Evolutionary conservation across 768 basidiomycete species (phyloP).

Genomic region (Mycena latifolia): DNA sequence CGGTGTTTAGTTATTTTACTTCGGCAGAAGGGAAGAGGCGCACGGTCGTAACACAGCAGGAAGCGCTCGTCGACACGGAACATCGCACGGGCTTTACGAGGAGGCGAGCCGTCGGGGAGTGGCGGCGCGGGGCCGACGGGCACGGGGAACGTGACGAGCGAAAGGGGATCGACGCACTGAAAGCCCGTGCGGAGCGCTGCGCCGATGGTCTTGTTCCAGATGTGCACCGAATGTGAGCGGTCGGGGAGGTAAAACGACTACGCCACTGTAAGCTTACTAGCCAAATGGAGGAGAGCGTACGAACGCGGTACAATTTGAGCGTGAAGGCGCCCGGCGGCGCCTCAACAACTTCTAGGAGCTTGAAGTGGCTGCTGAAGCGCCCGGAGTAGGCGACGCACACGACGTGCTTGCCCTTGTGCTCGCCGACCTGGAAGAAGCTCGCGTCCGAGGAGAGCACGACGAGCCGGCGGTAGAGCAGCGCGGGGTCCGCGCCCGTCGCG

Average conservation of each 20-base stretch:
- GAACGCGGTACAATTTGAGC: conserved; percentile 15
- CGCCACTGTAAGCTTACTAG: background rate
- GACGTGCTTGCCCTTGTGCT: conserved; percentile 23
- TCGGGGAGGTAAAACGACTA: conserved; percentile 36
- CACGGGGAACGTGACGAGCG: conserved; percentile 32
- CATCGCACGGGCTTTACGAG: conserved; percentile 31
- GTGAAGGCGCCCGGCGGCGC: background rate
- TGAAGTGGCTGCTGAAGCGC: conserved; percentile 34
- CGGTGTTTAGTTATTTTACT: background rate
- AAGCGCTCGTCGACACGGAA: conserved; percentile 33
- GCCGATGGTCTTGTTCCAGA: conserved; percentile 34
- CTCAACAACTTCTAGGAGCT: conserved; percentile 25
- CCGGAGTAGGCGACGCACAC: conserved; percentile 30
- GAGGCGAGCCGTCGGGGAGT: conserved; percentile 3
- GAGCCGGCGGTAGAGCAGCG: conserved; percentile 13
- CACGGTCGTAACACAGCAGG: conserved; percentile 34
- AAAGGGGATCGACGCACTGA: conserved; percentile 34
- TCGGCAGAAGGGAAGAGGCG: background rate
- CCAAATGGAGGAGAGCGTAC: background rate
- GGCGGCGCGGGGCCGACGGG: conserved; percentile 22
- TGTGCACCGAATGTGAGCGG: conserved; percentile 33
- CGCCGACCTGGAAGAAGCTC: conserved; percentile 33
- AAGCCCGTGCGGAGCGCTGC: conserved; percentile 25
- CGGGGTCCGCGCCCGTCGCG: conserved; percentile 17
- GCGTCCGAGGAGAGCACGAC: conserved; percentile 16